Percentiles rank a stretch among this genome's conserved stretches.
Conservation (phyloP, 768 basidiomycete genomes). For the Agaricus subrufescens region DNA sequence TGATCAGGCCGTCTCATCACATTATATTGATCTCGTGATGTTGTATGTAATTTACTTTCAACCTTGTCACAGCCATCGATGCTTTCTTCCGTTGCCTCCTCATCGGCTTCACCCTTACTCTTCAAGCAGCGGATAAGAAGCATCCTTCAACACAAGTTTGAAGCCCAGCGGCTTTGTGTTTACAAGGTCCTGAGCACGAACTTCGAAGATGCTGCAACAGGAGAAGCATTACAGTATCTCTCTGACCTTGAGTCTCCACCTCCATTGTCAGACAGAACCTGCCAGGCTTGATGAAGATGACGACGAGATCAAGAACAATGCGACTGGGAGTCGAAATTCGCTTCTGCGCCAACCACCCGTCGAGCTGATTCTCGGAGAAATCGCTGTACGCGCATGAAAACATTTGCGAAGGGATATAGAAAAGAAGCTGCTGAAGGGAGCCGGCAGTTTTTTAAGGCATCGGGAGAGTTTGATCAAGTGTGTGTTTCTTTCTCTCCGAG, state of each 20-base stretch:
- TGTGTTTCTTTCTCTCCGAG: constrained; percentile 23
- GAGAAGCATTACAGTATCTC: constrained; percentile 78
- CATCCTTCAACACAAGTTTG: constrained; percentile 29
- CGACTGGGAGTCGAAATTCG: neutral
- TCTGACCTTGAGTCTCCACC: constrained; percentile 64
- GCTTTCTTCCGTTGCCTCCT: constrained; percentile 2
- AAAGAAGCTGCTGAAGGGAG: constrained; percentile 79
- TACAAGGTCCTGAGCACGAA: constrained; percentile 86
- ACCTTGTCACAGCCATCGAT: neutral
- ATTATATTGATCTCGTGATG: neutral
- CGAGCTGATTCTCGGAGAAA: constrained; percentile 48
- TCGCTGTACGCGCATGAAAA: constrained; percentile 71
- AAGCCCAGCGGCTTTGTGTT: constrained; percentile 77
- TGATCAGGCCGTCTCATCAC: no score
- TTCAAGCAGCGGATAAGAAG: constrained; percentile 9
- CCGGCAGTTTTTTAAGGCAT: constrained; percentile 74
- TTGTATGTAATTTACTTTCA: neutral
- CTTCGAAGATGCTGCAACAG: constrained; percentile 72
- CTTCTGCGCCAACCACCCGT: constrained; percentile 13
- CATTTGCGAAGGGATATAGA: constrained; percentile 85
- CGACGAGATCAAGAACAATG: constrained; percentile 28
- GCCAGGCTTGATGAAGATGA: constrained; percentile 24
- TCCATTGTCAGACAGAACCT: constrained; percentile 24
- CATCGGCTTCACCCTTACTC: neutral
- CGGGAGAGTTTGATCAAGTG: constrained; percentile 89